phyloP scores from a whole-genome alignment of 495 filamentous ascomycete genomes.

The Talaromyces wortmannii region DNA sequence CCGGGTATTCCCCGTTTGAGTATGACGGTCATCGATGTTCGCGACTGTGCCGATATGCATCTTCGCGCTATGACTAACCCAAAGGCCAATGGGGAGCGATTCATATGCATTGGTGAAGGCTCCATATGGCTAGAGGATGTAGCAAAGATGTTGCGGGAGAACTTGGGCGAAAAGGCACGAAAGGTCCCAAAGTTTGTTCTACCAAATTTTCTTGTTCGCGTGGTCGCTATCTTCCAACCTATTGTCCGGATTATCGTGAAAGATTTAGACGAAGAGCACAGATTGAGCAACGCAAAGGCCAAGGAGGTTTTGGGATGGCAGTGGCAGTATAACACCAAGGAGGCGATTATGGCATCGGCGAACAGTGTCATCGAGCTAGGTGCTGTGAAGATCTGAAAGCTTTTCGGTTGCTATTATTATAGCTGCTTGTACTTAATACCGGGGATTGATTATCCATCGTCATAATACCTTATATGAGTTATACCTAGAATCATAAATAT shows the following conservation, averaged over 20 bases:
- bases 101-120: background rate
- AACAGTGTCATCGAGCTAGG: background rate
- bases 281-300: background rate
- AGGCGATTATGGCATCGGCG: background rate
- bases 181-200: background rate
- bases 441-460: no score
- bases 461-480: no score
- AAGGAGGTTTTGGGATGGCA: background rate
- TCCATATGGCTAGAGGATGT: background rate
- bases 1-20: background rate
- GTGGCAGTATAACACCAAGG: background rate
- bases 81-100: background rate
- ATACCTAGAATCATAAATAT: no score
- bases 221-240: background rate
- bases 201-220: background rate
- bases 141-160: background rate
- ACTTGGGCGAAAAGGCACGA: background rate
- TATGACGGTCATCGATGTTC: background rate
- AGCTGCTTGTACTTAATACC: no score
- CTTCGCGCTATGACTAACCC: slow-evolving; percentile 17
- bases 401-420: background rate
- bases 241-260: background rate
- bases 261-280: background rate
- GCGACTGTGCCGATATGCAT: slow-evolving; percentile 28
- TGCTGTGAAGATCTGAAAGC: background rate